Base-by-base conservation (phyloP, 345 rosid genomes). In the Geranium rotundifolium region DNA sequence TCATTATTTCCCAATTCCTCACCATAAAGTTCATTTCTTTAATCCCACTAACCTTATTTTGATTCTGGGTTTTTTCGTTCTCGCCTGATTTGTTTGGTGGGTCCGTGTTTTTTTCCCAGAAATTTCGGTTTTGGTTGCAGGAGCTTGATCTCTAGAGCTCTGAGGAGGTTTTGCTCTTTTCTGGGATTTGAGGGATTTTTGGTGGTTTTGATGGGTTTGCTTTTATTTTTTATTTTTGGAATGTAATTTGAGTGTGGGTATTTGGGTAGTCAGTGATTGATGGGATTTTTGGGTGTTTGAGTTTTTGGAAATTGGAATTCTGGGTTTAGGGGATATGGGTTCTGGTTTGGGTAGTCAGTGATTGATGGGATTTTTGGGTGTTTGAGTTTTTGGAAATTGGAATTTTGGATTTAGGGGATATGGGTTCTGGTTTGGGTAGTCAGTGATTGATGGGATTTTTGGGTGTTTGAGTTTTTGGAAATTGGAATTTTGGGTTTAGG, bases 391-490 rank as follows among this genome's bases (percentile, higher is more conserved):
- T 13, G 27, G 67, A 37, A 56, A 20, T 54, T 63, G 52, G n/a
- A 39, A 20, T 54, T 19, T 17, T 31, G 64, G 55, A 66, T 67
- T 63, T 50, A 61, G 34, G 50, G 63, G 56, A 70, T 69, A 76
- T 80, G 80, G 82, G 68, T 63, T 55, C 75, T 58, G 74, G 70
- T 41, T 62, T 59, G 77, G 69, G 67, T 61, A 69, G 56, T 65
- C 5, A 30, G 57, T 46, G 16, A 9, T 9, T 46, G 1, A 46
- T 46, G 52, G 10, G 12, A 14, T 46, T 9, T 9, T 17, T 7
- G 19, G 71, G 9, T 69, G 61, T 30, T 29, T 67, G 37, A 62
- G 41, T 20, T 57, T 5, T 69, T 13, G 29, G 67, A 37, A 56
- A 20, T 54, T 63, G 54, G n/a, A 39, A 23, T 54, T 19, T 17